Evolutionary conservation across 169 alveolate species (phyloP), one percentile per base, ranked within the genome.

Genomic region (Babesia ovis): DNA sequence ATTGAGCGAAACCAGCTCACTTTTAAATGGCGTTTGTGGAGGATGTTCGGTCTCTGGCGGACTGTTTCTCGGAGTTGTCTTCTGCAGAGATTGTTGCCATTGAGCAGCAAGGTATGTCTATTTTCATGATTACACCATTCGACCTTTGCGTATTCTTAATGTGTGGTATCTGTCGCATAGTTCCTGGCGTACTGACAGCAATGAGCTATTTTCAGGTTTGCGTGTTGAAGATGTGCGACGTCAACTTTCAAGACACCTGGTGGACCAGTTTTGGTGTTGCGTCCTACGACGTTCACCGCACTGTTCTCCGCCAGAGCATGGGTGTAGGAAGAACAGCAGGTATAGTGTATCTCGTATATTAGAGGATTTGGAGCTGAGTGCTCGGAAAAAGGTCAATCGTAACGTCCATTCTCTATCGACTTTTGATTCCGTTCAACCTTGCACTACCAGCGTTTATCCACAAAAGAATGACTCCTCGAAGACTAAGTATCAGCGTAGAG

Each of bases 201-300:
- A 8, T 56, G 45, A 56, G 41, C 11, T 57, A 11, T 23, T 22
- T n/a, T 18, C 42, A 60, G 70, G 70, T 60, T 20, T 39, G 3
- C 6, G 8, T 37, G 34, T 25, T 2, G 46, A 9, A n/a, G 74
- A 64, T 64, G 74, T 64, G 59, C 59, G 45, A 25, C 39, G 48
- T 3, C 59, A 31, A 27, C 74, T 64, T 25, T 45, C 74, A n/a
- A 18, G 41, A 1, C 74, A 64, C 50, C 32, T 64, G 35, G 46
- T 48, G 22, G 74, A 64, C 51, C 74, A 64, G 35, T 46, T 64
- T 27, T 64, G 74, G 74, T 45, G 41, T 27, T 50, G 34, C 50
- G 48, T 64, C 8, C 22, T 64, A 61, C 31, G 74, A 34, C 59
- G 41, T 18, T 64, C 74, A n/a, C 48, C 61, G 41, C 61, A 46